Conservation (phyloP, 2,329 filamentous ascomycete species). For the Microdochium paspali region DNA sequence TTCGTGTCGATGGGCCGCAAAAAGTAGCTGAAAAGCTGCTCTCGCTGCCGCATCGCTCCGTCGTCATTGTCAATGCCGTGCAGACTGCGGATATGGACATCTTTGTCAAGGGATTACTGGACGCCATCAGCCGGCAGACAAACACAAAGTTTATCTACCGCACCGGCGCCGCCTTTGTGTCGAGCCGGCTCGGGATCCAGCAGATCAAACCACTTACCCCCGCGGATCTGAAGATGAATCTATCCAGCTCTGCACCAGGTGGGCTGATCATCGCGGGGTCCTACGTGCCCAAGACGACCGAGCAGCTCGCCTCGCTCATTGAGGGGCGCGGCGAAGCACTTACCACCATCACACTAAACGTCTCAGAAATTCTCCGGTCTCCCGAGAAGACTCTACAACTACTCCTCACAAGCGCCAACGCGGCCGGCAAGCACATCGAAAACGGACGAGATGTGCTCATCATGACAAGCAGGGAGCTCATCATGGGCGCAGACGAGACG, state of each 20-base stretch:
- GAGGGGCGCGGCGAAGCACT: conserved; percentile 11
- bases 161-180: conserved; percentile 31
- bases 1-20: conserved; percentile 32
- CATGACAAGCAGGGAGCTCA: conserved; percentile 47
- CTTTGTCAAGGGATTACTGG: conserved; percentile 37
- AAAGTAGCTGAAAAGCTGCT: conserved; percentile 30
- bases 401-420: conserved; percentile 17
- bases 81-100: conserved; percentile 46
- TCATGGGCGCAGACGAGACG: conserved; percentile 36
- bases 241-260: conserved; percentile 22
- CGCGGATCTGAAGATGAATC: conserved; percentile 26
- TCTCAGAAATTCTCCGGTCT: conserved; percentile 34
- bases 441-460: conserved; percentile 42
- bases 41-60: conserved; percentile 21
- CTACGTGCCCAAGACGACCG: conserved; percentile 50
- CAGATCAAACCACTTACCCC: conserved; percentile 40
- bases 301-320: conserved; percentile 21
- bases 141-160: conserved; percentile 26
- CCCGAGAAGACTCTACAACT: conserved; percentile 18
- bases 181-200: conserved; percentile 39
- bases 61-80: conserved; percentile 42
- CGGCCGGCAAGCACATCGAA: conserved; percentile 27
- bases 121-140: conserved; percentile 17
- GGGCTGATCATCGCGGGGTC: conserved; percentile 46
- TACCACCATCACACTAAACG: conserved; percentile 35